A percentile compares a stretch with the other conserved stretches of the same genome.
These are phyloP conservation scores for Trichoderma asperellum DNA, from an alignment of 2,329 filamentous ascomycete genomes.

Conservation along the genomic window DNA sequence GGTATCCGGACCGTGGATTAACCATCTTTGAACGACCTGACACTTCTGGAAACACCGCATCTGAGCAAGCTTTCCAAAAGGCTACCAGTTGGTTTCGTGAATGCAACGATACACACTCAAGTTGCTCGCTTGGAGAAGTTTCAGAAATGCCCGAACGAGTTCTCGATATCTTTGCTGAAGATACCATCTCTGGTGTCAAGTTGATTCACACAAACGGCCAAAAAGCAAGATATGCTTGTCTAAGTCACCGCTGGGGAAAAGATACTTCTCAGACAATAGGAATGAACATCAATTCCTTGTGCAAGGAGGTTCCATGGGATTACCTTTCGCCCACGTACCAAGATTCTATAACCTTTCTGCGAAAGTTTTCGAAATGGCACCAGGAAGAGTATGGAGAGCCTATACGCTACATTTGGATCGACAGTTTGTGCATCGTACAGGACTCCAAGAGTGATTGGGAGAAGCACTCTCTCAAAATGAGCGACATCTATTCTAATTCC, in stretches of 20 bases:
- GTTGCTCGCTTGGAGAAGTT: neutral
- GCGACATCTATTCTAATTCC: slow-evolving; percentile 24
- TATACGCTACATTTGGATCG: slow-evolving; percentile 28
- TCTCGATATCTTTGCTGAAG: slow-evolving; percentile 18
- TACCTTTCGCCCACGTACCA: slow-evolving; percentile 28
- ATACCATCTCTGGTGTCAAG: slow-evolving; percentile 5
- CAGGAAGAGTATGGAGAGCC: slow-evolving; percentile 14
- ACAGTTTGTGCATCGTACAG: slow-evolving; percentile 27
- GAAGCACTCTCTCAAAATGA: slow-evolving; percentile 23
- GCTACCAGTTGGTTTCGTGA: slow-evolving; percentile 17
- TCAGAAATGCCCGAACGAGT: slow-evolving; percentile 13
- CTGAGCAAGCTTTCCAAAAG: slow-evolving; percentile 18
- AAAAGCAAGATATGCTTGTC: slow-evolving; percentile 22
- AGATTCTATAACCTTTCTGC: slow-evolving; percentile 25
- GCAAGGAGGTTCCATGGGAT: slow-evolving; percentile 23
- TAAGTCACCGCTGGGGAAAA: slow-evolving; percentile 24
- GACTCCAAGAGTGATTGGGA: slow-evolving; percentile 21
- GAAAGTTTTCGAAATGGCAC: slow-evolving; percentile 24
- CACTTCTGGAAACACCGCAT: slow-evolving; percentile 13
- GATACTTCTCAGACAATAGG: neutral
- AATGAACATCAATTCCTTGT: neutral
- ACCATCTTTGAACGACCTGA: slow-evolving; percentile 4
- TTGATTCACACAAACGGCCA: slow-evolving; percentile 5
- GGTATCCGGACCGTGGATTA: slow-evolving; percentile 24
- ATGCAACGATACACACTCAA: slow-evolving; percentile 10